These are phyloP conservation scores for Colletotrichum aenigma DNA, from an alignment of 2,329 filamentous ascomycete genomes.

Conservation along the genomic window DNA sequence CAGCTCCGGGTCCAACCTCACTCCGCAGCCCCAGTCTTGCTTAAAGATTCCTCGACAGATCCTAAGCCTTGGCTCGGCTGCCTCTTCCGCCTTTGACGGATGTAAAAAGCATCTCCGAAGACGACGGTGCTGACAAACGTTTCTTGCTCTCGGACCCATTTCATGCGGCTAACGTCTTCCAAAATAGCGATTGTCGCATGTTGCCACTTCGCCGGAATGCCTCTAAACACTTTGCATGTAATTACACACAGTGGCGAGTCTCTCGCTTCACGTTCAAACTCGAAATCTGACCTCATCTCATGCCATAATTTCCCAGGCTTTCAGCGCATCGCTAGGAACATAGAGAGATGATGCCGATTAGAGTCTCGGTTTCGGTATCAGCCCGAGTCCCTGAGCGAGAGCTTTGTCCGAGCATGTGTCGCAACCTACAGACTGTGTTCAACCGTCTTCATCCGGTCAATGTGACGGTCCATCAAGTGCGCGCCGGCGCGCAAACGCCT, in stretches of 20 bases:
- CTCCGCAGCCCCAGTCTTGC: not conserved
- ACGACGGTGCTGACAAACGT: not conserved
- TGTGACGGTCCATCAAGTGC: not conserved
- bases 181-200: not conserved
- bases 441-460: not conserved
- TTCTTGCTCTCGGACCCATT: not conserved
- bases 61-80: not conserved
- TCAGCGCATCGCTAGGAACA: not conserved
- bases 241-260: not conserved
- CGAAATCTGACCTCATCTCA: not conserved
- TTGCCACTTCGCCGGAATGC: not conserved
- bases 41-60: not conserved
- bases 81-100: not conserved
- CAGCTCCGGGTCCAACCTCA: not conserved
- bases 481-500: not conserved
- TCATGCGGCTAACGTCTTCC: not conserved
- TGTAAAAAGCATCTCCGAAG: not conserved
- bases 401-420: not conserved
- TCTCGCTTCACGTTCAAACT: not conserved
- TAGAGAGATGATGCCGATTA: not conserved
- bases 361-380: not conserved
- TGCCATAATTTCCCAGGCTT: not conserved
- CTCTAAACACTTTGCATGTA: not conserved
- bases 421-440: not conserved
- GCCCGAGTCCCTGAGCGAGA: not conserved